Conservation (phyloP, 352 stramenopile genomes). For the Phytopythium vexans region DNA sequence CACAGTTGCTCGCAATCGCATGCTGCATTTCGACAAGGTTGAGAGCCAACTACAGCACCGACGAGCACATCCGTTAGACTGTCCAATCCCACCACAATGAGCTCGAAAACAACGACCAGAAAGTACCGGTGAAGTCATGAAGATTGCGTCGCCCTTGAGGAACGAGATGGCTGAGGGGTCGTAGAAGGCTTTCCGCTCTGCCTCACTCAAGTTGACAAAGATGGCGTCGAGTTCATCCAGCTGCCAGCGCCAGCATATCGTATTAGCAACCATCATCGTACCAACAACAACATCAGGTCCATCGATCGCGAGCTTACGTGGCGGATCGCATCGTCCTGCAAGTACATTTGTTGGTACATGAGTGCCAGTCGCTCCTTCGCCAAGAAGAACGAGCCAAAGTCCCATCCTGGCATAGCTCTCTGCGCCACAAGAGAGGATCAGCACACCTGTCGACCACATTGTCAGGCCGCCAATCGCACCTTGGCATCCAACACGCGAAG, state of each 20-base stretch:
- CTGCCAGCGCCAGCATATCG: conserved; percentile 16
- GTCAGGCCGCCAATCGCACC: conserved; percentile 12
- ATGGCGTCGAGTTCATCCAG: conserved; percentile 82
- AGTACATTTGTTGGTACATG: conserved; percentile 83
- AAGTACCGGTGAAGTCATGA: conserved; percentile 56
- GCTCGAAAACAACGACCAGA: neutral
- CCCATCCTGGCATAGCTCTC: conserved; percentile 45
- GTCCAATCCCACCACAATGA: neutral
- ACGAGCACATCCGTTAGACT: too few species aligned
- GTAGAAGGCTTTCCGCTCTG: conserved; percentile 22
- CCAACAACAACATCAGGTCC: neutral
- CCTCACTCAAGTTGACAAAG: conserved; percentile 40
- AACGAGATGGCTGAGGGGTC: conserved; percentile 18
- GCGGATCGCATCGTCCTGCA: conserved; percentile 78
- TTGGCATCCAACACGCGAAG: conserved; percentile 61
- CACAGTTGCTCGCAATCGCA: conserved; percentile 48
- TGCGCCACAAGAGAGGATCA: conserved; percentile 4
- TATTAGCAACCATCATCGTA: neutral
- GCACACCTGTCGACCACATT: neutral
- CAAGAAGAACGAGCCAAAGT: conserved; percentile 79
- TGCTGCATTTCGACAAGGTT: conserved; percentile 43
- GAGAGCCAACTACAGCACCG: conserved; percentile 45
- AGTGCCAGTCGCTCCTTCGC: conserved; percentile 76
- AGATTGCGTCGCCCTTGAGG: conserved; percentile 36
- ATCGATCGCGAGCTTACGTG: conserved; percentile 44